These are phyloP conservation scores for Claviceps digitariae DNA, from an alignment of 2,329 filamentous ascomycete species.

Conservation along the genomic window DNA sequence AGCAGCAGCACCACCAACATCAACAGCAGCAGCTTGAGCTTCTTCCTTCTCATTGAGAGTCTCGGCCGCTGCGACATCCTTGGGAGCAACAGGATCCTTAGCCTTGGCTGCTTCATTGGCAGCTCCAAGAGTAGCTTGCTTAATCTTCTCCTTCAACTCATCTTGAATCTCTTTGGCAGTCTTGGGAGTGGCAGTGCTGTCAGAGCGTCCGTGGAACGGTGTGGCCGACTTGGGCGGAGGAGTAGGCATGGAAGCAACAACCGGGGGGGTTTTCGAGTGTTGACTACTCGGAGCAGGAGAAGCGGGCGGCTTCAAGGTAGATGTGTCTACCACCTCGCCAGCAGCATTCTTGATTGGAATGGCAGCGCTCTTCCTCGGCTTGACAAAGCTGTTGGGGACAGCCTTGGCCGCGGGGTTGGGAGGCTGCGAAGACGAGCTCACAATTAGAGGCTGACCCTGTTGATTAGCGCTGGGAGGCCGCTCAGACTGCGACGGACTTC, in stretches of 20 bases:
- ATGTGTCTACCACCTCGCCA: constrained; percentile 64
- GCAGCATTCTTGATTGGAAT: constrained; percentile 75
- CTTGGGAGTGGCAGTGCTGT: constrained; percentile 56
- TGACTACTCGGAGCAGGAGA: constrained; percentile 43
- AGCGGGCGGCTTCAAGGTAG: constrained; percentile 41
- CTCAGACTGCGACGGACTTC: constrained; percentile 68
- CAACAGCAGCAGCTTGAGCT: neutral
- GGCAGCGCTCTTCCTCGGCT: constrained; percentile 53
- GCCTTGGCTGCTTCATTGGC: constrained; percentile 17
- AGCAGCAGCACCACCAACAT: neutral
- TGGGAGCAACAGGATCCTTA: constrained; percentile 14
- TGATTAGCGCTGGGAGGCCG: constrained; percentile 54
- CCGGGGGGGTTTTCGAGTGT: constrained; percentile 50
- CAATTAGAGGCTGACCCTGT: constrained; percentile 40
- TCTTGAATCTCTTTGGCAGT: constrained; percentile 69
- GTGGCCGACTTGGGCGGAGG: constrained; percentile 66
- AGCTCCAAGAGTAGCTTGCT: constrained; percentile 37
- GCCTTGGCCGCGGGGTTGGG: constrained; percentile 45
- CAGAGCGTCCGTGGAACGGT: constrained; percentile 54
- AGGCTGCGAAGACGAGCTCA: constrained; percentile 50
- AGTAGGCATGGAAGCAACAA: constrained; percentile 62
- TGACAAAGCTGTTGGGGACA: constrained; percentile 32
- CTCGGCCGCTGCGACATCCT: constrained; percentile 16
- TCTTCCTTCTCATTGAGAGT: constrained; percentile 14
- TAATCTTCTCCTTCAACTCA: constrained; percentile 71